Evolutionary conservation across 2,329 filamentous ascomycete species (phyloP).

Genomic region (Penicillium vulpinum): DNA sequence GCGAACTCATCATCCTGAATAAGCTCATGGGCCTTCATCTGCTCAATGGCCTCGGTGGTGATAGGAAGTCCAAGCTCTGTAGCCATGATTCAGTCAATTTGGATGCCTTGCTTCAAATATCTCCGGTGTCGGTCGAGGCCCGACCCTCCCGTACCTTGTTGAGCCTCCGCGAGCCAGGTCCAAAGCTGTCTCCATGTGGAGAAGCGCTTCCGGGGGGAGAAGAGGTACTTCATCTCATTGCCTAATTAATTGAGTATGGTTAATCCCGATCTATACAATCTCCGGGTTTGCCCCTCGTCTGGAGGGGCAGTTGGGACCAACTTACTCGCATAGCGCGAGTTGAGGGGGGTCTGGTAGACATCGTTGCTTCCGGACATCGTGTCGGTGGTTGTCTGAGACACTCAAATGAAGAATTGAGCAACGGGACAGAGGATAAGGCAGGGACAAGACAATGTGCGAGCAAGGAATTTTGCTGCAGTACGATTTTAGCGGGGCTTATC

Average conservation of each 20-base stretch:
- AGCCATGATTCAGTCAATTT: slow-evolving; percentile 26
- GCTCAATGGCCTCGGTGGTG: slow-evolving; percentile 69
- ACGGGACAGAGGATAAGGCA: slow-evolving; percentile 14
- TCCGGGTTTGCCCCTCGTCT: slow-evolving; percentile 12
- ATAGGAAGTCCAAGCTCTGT: slow-evolving; percentile 73
- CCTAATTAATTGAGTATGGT: slow-evolving; percentile 32
- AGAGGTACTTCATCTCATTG: slow-evolving; percentile 74
- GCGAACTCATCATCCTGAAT: slow-evolving; percentile 78
- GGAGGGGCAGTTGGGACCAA: slow-evolving; percentile 14
- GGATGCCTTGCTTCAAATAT: slow-evolving; percentile 10
- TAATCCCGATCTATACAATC: slow-evolving; percentile 14
- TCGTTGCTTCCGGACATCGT: slow-evolving; percentile 49
- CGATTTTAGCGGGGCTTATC: slow-evolving; percentile 39
- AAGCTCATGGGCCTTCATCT: slow-evolving; percentile 73
- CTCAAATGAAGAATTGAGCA: slow-evolving; percentile 28
- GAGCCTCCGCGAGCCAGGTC: slow-evolving; percentile 77
- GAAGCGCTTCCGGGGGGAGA: slow-evolving; percentile 72
- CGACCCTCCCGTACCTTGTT: slow-evolving; percentile 53
- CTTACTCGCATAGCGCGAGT: slow-evolving; percentile 68
- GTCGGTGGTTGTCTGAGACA: slow-evolving; percentile 15
- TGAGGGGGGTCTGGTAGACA: slow-evolving; percentile 67
- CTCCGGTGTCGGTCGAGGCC: slow-evolving; percentile 16
- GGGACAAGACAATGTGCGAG: slow-evolving; percentile 23
- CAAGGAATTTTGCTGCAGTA: slow-evolving; percentile 34
- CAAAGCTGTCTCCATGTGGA: slow-evolving; percentile 83